Evolutionary conservation across 2,329 filamentous ascomycete genomes (phyloP).

Genomic region (Cercospora janseana): DNA sequence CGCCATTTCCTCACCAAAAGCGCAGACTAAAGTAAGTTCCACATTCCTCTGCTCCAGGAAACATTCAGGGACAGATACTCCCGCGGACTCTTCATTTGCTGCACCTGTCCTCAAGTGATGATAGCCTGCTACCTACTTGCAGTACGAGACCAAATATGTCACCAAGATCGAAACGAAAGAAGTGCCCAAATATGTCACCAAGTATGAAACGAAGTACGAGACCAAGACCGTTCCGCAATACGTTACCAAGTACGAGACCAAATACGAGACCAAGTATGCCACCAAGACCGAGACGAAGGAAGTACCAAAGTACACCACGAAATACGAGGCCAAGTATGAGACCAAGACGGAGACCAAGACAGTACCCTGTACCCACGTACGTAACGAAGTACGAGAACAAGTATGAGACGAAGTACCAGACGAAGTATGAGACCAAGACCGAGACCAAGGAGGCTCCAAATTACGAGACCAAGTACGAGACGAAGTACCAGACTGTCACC

Average conservation of each 20-base stretch:
- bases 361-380: neutral
- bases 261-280: neutral
- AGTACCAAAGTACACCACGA: neutral
- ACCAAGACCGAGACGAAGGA: neutral
- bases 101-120: neutral
- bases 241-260: neutral
- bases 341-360: neutral
- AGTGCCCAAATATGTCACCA: neutral
- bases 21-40: too few relatives aligned
- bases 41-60: too few relatives aligned
- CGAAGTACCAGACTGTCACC: too few relatives aligned
- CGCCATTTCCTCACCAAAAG: too few relatives aligned
- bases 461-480: too few relatives aligned
- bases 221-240: neutral
- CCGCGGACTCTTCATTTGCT: neutral
- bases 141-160: neutral
- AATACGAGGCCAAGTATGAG: neutral
- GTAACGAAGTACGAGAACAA: neutral
- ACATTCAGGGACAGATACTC: too few relatives aligned
- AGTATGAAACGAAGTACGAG: neutral
- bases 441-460: too few relatives aligned
- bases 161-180: too few relatives aligned
- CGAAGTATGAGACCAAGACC: neutral
- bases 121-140: neutral
- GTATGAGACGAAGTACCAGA: constrained; percentile 4